Evolutionary conservation across 208 protist genomes (phyloP), one percentile per base, ranked within the genome.

Genomic region (Acanthamoeba lugdunensis): DNA sequence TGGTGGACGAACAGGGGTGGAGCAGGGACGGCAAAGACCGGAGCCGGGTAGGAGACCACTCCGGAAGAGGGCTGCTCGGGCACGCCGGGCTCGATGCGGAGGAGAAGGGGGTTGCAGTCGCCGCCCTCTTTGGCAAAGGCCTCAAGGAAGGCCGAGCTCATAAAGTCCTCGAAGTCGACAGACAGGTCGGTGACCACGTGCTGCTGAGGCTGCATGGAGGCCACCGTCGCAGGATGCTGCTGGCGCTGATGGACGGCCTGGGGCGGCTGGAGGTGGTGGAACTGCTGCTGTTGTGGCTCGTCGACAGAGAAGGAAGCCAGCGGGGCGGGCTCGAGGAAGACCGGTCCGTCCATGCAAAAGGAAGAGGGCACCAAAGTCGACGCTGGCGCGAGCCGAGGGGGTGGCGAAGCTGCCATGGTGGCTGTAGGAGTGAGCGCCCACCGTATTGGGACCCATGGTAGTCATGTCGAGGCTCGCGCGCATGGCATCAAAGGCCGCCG

Each of bases 141-240:
- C 65, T 73, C 9, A 5, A 81, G 41, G 71, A 81, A 81, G 71
- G 71, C 71, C 37, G 71, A 81, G 71, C 71, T 81, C 5, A 81
- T 41, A 81, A 81, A 81, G 71, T 81, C 71, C 71, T 81, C 71
- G 37, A 81, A 81, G 41, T 81, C 71, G 33, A 37, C 33, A 21
- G 71, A 41, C 71, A 81, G 37, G 71, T 81, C 71, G 37, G 71
- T 81, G 11, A 50, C 21, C 71, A 9, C 16, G 4, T 73, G 65
- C 28, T 73, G 65, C 65, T 73, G 65, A 9, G 28, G 0, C 65
- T 37, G 33, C 33, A 37, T 37, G 33, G 33, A 37, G 33, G 33
- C 33, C 33, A 37, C 33, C 33, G 33, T 37, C 33, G 45, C 6
- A 48, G 45, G 58, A 28, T 28, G 65, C 25, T 30, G 58, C 16